Base-by-base conservation (phyloP, 2,329 filamentous ascomycete species). In the Rhinocladiella similis region DNA sequence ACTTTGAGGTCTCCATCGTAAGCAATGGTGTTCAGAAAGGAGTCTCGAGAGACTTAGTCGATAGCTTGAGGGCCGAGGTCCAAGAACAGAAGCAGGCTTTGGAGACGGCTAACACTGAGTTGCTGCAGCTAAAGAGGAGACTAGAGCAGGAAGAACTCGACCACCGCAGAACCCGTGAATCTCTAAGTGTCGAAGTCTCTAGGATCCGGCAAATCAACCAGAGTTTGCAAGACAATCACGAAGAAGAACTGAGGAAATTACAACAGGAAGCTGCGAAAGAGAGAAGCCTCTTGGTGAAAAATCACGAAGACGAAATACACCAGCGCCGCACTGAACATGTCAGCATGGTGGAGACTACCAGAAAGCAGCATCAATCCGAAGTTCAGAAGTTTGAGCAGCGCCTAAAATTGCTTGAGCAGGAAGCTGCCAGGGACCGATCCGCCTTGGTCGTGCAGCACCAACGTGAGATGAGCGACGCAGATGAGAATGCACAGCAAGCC, bases 11-110 rank as follows among this genome's bases (percentile, higher is more conserved):
- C 22, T 88, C 91, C 0, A 83, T 94, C 10, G 80, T 91, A 54
- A 81, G 86, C 42, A 91, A 92, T 68, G 90, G 89, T 0, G 77
- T 92, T 10, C 87, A 94, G 64, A 92, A 93, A 67, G 93, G 93
- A 3, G 89, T 99, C 36, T 96, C 95, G n/a, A 84, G 93, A 39
- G 91, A 97, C 66, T 77, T 97, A 36, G 89, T 99, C 3, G 94
- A 99, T 70, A 87, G 88, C 1, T 77, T 99, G 29, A 85, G 90
- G 48, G 80, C 80, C 3, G 88, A 97, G 68, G 72, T 96, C 1
- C 86, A 89, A 57, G 87, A 93, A 57, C 90, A 87, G 61, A 85
- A 85, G 19, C 77, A 83, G 60, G 76, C 76, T 1, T 74, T 87
- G 27, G 78, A 84, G 57, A 80, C 81, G 42, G 69, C 83, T 27